A percentile compares a stretch with the other conserved stretches of the same genome.
Conservation (phyloP, 169 alveolate species). For the Plasmodium cynomolgi region DNA sequence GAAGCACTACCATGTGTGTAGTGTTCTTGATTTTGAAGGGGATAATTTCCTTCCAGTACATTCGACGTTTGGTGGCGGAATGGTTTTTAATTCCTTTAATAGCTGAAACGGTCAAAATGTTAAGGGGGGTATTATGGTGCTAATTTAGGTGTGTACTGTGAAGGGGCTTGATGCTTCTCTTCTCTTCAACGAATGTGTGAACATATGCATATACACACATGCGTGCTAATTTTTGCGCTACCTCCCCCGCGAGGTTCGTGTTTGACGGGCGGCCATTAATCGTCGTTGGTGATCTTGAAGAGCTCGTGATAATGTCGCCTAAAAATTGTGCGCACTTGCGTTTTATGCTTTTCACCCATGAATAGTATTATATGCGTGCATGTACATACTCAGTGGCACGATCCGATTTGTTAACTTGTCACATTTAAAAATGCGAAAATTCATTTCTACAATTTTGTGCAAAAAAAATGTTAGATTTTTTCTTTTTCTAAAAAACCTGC, state of each 20-base stretch:
- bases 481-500: conserved; percentile 55
- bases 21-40: not conserved
- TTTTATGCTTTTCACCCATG: conserved; percentile 10
- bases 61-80: conserved; percentile 57
- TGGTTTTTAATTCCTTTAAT: conserved; percentile 28
- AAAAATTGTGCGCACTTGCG: conserved; percentile 2
- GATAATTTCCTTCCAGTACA: conserved; percentile 18
- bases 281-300: conserved; percentile 40
- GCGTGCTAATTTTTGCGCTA: conserved; percentile 1
- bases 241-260: conserved; percentile 65
- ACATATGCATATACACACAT: not conserved
- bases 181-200: not conserved
- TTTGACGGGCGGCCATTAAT: conserved; percentile 19
- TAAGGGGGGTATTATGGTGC: not conserved
- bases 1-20: not conserved
- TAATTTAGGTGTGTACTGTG: not conserved
- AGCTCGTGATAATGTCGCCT: conserved; percentile 69
- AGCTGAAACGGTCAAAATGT: conserved; percentile 9
- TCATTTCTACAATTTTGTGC: not conserved
- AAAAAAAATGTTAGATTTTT: not conserved
- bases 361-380: not conserved
- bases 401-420: not conserved
- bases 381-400: not conserved
- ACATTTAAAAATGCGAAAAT: not conserved
- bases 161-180: not conserved